Evolutionary conservation across 2,329 filamentous ascomycete species (phyloP), one percentile per base, ranked within the genome.

Genomic region (Fusarium tuaranense): DNA sequence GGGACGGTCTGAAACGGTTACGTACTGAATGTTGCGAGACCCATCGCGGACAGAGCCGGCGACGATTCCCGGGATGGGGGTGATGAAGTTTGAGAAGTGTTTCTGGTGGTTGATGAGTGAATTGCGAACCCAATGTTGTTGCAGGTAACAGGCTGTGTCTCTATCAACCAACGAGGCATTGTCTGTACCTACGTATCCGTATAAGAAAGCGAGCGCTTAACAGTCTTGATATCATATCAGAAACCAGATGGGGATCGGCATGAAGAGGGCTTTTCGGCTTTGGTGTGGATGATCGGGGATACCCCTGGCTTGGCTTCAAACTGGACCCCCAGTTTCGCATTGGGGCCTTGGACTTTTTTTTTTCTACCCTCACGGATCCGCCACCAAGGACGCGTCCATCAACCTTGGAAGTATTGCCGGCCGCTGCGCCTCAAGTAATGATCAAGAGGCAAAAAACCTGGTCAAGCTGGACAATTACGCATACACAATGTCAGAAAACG

Each of bases 251-350:
- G 69, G 38, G 60, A 75, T 70, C 70, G 70, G 58, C 69, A 72
- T 65, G 65, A 48, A 63, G 48, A 67, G 62, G 25, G 39, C 66
- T 46, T 64, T 72, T 66, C 68, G 72, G 65, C 72, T 72, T 36
- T 67, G 65, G 63, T 67, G 72, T 74, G 68, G 72, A 74, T 74
- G 46, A 62, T 69, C 68, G 65, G 61, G 63, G 72, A 39, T 69
- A 48, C 55, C 67, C 61, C 66, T 60, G 68, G 59, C 44, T 27
- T 38, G 48, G 48, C 48, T 30, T 30, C 16, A 30, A 25, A 13
- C 48, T 53, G 48, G 48, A 53, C 48, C 48, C 48, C 48, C 48
- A 53, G 48, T 25, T 53, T 53, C 48, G 48, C 25, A 53, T 55
- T 18, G 46, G 41, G 16, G 20, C 20, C 41, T 34, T 22, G 22